Evolutionary conservation across 345 rosid species (phyloP).

Genomic region (Adansonia digitata): DNA sequence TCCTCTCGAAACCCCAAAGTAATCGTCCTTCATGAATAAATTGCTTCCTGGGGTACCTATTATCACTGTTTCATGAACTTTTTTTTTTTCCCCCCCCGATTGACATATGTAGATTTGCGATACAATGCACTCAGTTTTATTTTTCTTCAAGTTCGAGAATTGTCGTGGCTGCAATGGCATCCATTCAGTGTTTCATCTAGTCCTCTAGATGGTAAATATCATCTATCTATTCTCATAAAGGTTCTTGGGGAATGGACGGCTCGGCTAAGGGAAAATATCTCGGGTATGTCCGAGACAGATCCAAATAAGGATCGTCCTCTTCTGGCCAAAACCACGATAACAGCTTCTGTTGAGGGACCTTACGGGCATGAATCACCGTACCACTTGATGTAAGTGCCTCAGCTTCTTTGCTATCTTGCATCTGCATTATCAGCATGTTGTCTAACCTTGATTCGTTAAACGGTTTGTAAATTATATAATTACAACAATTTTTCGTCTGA

Average conservation of each 20-base stretch:
- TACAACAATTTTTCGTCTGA: too few species aligned
- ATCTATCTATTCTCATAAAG: slow-evolving; percentile 65
- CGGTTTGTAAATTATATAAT: too few species aligned
- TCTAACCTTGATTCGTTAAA: too few species aligned
- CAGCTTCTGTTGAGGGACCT: slow-evolving; percentile 88
- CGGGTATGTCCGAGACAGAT: slow-evolving; percentile 29
- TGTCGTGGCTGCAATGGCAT: slow-evolving; percentile 97
- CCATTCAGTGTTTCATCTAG: slow-evolving; percentile 95
- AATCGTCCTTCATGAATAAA: slow-evolving; percentile 9
- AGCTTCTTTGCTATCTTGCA: too few species aligned
- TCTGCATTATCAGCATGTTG: too few species aligned
- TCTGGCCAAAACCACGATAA: slow-evolving; percentile 31
- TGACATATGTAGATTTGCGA: slow-evolving; percentile 40
- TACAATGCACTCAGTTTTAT: slow-evolving; percentile 85
- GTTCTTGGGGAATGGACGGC: slow-evolving; percentile 80
- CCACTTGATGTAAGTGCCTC: slow-evolving; percentile 59
- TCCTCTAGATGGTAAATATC: slow-evolving; percentile 67
- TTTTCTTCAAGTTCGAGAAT: slow-evolving; percentile 71
- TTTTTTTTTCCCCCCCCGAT: too few species aligned
- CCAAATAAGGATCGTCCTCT: slow-evolving; percentile 11
- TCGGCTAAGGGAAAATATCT: slow-evolving; percentile 50
- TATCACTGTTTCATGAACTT: background rate
- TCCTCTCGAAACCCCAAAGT: slow-evolving; percentile 70
- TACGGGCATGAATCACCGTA: too few species aligned
- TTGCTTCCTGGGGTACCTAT: background rate